Evolutionary conservation across 352 stramenopile species (phyloP).

Genomic region (Phytophthora tentaculata): DNA sequence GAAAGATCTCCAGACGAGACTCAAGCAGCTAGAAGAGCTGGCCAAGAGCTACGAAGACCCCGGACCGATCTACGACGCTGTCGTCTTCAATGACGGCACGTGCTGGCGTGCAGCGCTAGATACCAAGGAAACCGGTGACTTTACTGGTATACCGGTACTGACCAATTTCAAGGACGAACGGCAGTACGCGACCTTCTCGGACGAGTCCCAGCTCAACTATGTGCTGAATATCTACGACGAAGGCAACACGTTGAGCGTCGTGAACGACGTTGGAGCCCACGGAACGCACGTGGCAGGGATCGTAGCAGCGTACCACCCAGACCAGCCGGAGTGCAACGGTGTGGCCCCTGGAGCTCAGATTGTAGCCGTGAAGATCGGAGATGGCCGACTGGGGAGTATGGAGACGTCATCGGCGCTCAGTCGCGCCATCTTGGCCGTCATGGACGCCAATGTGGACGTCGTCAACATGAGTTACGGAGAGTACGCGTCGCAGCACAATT

Average conservation of each 20-base stretch:
- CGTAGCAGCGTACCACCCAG: constrained; percentile 89
- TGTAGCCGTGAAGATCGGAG: constrained; percentile 95
- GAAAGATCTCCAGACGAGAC: constrained; percentile 85
- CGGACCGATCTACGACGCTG: constrained; percentile 92
- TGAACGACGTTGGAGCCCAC: constrained; percentile 93
- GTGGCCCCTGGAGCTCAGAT: constrained; percentile 95
- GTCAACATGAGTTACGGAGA: constrained; percentile 98
- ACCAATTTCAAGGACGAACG: constrained; percentile 82
- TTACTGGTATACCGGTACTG: constrained; percentile 64
- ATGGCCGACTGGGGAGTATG: constrained; percentile 93
- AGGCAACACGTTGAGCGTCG: constrained; percentile 92
- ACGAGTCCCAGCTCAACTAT: constrained; percentile 94
- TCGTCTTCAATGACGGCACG: constrained; percentile 90
- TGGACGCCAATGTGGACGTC: constrained; percentile 90
- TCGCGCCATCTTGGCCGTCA: constrained; percentile 91
- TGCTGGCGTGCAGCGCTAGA: constrained; percentile 90
- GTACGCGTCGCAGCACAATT: constrained; percentile 88
- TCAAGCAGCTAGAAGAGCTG: constrained; percentile 76
- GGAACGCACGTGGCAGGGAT: constrained; percentile 97
- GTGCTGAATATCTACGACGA: constrained; percentile 96
- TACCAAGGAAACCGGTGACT: constrained; percentile 83
- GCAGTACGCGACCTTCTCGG: constrained; percentile 89
- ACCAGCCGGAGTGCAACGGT: constrained; percentile 90
- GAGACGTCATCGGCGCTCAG: constrained; percentile 92
- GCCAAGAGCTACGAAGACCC: constrained; percentile 87